Conservation (phyloP, 2,329 filamentous ascomycete genomes). For the Xylariaceae sp. region DNA sequence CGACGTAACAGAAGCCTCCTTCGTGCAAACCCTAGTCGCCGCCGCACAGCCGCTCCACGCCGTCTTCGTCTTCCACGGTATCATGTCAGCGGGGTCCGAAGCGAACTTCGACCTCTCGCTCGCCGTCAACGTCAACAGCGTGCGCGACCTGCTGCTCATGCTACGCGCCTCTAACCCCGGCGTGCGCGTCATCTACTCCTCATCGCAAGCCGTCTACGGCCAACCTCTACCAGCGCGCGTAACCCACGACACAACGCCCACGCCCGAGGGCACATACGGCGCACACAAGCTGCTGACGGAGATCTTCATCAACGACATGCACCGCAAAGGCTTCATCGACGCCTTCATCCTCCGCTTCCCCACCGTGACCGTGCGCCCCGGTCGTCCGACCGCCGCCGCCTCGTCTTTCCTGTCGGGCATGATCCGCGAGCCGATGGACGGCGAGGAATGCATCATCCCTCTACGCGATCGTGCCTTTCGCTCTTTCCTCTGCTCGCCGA, state of each 20-base stretch:
- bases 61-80: constrained; percentile 59
- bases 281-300: constrained; percentile 59
- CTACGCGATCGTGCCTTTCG: constrained; percentile 45
- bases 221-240: constrained; percentile 49
- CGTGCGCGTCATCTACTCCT: constrained; percentile 54
- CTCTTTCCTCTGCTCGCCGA: constrained; percentile 51
- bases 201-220: constrained; percentile 59
- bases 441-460: constrained; percentile 48
- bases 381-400: constrained; percentile 55
- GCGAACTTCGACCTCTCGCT: constrained; percentile 55
- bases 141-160: constrained; percentile 45
- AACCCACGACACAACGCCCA: constrained; percentile 46
- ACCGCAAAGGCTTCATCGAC: constrained; percentile 52
- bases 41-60: constrained; percentile 44
- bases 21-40: constrained; percentile 37
- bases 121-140: constrained; percentile 56
- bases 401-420: constrained; percentile 59
- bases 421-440: constrained; percentile 56
- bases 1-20: constrained; percentile 39
- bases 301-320: constrained; percentile 57
- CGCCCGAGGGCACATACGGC: constrained; percentile 58
- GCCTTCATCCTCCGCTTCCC: constrained; percentile 55
- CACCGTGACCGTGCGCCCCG: constrained; percentile 56
- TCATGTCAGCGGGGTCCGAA: constrained; percentile 61
- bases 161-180: constrained; percentile 46